Percentiles rank a stretch among this genome's conserved stretches.
phyloP scores from a whole-genome alignment of 176 grass and related monocot species.

The Elaeis guineensis region DNA sequence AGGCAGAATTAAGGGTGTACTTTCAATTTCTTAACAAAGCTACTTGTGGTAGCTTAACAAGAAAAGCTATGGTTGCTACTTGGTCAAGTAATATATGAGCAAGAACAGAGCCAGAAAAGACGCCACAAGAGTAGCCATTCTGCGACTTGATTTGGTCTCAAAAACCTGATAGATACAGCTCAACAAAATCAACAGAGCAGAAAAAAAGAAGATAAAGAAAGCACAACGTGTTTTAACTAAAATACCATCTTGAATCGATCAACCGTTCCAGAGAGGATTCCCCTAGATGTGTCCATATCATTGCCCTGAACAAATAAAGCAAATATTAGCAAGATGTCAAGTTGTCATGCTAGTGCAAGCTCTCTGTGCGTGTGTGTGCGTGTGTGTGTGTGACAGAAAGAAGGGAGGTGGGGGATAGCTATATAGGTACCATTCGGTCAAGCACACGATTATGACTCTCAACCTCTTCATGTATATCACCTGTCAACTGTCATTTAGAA shows the following conservation, averaged over 20 bases:
- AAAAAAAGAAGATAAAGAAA: not conserved
- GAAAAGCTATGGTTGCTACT: conserved; percentile 26
- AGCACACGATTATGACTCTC: conserved; percentile 72
- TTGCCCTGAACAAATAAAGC: conserved; percentile 47
- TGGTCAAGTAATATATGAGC: conserved; percentile 84
- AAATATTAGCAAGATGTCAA: not conserved
- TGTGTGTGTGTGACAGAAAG: not conserved
- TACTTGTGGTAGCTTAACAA: not conserved
- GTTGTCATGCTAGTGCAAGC: too few relatives aligned
- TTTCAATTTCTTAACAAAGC: too few relatives aligned
- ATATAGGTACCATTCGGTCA: conserved; percentile 62
- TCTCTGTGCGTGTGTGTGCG: too few relatives aligned
- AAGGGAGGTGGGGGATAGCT: not conserved
- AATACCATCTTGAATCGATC: conserved; percentile 88
- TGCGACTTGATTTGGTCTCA: conserved; percentile 85
- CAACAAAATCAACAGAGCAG: not conserved
- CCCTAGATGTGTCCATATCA: conserved; percentile 94
- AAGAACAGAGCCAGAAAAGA: conserved; percentile 82
- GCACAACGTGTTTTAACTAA: too few relatives aligned
- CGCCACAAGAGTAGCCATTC: conserved; percentile 79
- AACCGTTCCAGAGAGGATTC: conserved; percentile 90
- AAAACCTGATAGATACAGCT: conserved; percentile 48
- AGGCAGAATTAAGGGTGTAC: too few relatives aligned
- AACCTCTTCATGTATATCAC: conserved; percentile 95
- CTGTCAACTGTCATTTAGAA: conserved; percentile 52